These are phyloP conservation scores for Lignosus rhinocerotis DNA, from an alignment of 1,284 basidiomycete genomes.

Conservation along the genomic window DNA sequence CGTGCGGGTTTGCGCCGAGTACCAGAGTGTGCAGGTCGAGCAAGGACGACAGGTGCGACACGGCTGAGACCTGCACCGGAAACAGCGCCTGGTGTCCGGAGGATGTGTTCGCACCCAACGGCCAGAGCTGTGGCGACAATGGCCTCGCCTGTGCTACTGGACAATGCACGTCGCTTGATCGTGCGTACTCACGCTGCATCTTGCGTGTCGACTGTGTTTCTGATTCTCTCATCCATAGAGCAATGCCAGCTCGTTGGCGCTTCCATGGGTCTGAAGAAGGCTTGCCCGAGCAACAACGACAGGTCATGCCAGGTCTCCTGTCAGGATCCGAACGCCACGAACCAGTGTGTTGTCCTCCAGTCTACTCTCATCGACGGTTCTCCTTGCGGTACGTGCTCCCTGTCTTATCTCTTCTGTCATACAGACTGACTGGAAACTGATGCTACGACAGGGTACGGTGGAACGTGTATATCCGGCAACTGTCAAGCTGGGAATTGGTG, in stretches of 20 bases:
- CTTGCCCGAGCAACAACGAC: constrained; percentile 68
- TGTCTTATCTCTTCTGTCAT: constrained; percentile 8
- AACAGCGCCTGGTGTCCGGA: constrained; percentile 72
- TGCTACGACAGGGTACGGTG: constrained; percentile 60
- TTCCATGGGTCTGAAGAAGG: constrained; percentile 64
- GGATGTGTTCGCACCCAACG: constrained; percentile 70
- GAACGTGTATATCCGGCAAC: constrained; percentile 63
- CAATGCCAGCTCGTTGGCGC: constrained; percentile 81
- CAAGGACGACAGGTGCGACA: constrained; percentile 72
- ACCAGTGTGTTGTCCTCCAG: constrained; percentile 76
- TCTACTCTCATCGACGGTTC: constrained; percentile 83
- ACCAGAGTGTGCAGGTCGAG: constrained; percentile 74
- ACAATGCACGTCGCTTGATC: constrained; percentile 75
- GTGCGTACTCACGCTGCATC: constrained; percentile 41
- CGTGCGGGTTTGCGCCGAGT: constrained; percentile 70
- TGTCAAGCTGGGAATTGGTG: constrained; percentile 69
- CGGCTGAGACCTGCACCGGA: constrained; percentile 80
- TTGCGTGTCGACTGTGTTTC: not conserved
- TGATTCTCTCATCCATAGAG: constrained; percentile 36
- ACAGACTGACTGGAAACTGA: constrained; percentile 1
- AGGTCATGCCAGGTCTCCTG: constrained; percentile 80
- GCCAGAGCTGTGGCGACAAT: constrained; percentile 61
- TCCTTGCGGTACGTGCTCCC: constrained; percentile 62
- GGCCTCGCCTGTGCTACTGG: constrained; percentile 81
- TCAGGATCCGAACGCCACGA: constrained; percentile 63